Percentiles rank a stretch among this genome's conserved stretches.
These are phyloP conservation scores for Solanum paucissectum DNA, from an alignment of 257 asterid species.

Conservation along the genomic window DNA sequence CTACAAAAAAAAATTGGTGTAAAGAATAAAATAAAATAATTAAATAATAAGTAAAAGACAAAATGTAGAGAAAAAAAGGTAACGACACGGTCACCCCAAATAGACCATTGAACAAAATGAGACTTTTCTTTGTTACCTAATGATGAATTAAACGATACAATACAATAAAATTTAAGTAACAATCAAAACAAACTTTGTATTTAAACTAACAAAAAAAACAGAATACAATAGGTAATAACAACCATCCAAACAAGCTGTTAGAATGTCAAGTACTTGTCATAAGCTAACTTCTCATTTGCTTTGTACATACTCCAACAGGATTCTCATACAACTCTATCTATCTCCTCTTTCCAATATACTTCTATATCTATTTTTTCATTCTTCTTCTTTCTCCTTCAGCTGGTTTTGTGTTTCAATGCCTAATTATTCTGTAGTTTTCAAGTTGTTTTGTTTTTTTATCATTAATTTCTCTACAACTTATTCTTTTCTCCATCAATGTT, in stretches of 20 bases:
- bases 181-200: too few relatives aligned
- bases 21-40: too few relatives aligned
- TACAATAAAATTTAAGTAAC: too few relatives aligned
- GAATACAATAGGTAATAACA: background rate
- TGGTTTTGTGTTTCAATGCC: background rate
- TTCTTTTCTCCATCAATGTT: background rate
- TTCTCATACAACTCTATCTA: slow-evolving; percentile 22
- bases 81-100: background rate
- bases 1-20: too few relatives aligned
- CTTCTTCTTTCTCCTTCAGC: background rate
- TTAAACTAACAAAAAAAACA: background rate
- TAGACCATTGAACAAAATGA: too few relatives aligned
- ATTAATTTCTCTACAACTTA: background rate
- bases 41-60: background rate
- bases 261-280: slow-evolving; percentile 23
- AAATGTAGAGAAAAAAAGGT: background rate
- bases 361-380: background rate
- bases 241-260: background rate
- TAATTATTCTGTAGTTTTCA: background rate
- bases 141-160: background rate
- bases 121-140: too few relatives aligned
- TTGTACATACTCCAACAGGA: slow-evolving; percentile 57
- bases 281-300: slow-evolving; percentile 51
- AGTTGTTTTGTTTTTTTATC: background rate
- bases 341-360: slow-evolving; percentile 2